Conservation (phyloP, 345 rosid genomes). For the Citrus glauca region DNA sequence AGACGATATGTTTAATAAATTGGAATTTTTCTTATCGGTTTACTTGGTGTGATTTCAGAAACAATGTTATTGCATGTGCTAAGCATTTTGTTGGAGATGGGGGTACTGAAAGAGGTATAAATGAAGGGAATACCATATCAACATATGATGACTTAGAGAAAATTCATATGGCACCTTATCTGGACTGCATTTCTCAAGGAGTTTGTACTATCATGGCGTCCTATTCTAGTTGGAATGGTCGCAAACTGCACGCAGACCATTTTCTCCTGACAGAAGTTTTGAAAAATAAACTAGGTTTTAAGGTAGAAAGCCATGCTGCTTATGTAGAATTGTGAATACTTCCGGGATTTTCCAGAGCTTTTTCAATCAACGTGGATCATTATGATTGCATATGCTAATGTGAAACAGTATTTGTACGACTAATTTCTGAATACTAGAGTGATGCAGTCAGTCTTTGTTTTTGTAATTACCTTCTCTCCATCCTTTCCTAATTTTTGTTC, state of each 20-base stretch:
- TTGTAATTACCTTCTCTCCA: not conserved
- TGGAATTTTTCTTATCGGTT: constrained; percentile 15
- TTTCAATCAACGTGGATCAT: not conserved
- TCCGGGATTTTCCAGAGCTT: not conserved
- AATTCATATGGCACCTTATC: constrained; percentile 71
- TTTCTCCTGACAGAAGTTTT: constrained; percentile 75
- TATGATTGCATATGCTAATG: not conserved
- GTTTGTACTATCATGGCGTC: constrained; percentile 86
- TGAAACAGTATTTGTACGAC: not conserved
- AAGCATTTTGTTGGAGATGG: constrained; percentile 98
- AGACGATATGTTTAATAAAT: not conserved
- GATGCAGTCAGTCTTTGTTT: not conserved
- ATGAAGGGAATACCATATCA: constrained; percentile 67
- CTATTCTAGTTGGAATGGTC: constrained; percentile 84
- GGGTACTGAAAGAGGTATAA: constrained; percentile 67
- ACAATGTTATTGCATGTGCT: constrained; percentile 78
- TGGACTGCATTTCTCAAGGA: constrained; percentile 69
- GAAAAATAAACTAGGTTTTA: constrained; percentile 70
- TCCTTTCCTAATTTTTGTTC: not conserved
- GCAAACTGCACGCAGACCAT: constrained; percentile 54
- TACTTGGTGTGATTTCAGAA: constrained; percentile 38
- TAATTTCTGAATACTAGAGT: not conserved
- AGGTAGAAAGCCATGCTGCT: constrained; percentile 39
- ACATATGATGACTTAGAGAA: constrained; percentile 62
- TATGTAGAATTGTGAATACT: not conserved